Percentiles rank a stretch among this genome's conserved stretches.
Evolutionary conservation across 768 basidiomycete species (phyloP).

Genomic region (Auriculariales sp.): DNA sequence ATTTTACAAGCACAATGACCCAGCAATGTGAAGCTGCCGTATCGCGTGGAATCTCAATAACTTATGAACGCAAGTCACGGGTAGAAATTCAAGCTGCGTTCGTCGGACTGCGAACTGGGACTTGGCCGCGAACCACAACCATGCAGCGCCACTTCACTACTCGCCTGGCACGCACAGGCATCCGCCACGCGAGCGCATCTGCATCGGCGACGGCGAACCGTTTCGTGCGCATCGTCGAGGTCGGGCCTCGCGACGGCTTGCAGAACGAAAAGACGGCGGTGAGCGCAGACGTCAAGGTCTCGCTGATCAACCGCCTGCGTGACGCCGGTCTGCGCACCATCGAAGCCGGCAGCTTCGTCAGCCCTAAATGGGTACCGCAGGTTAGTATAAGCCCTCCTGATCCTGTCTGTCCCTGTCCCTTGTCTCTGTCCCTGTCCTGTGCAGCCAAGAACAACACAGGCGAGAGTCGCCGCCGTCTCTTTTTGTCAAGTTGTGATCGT

Average conservation of each 20-base stretch:
- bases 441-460: neutral
- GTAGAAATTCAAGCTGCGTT: no score
- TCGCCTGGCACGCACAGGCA: no score
- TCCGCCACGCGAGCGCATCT: no score
- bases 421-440: no score
- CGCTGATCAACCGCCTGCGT: slow-evolving; percentile 63
- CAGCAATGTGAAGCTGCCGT: no score
- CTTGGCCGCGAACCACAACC: no score
- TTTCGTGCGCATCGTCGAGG: slow-evolving; percentile 55
- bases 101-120: no score
- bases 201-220: neutral
- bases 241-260: slow-evolving; percentile 81
- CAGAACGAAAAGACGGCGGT: slow-evolving; percentile 76
- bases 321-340: slow-evolving; percentile 53
- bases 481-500: neutral
- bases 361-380: slow-evolving; percentile 89
- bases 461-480: neutral
- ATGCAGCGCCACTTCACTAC: no score
- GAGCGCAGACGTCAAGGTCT: slow-evolving; percentile 58
- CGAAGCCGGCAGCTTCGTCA: slow-evolving; percentile 83
- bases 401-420: neutral
- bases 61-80: no score
- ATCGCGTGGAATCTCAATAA: no score
- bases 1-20: no score
- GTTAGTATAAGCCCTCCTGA: slow-evolving; percentile 21